These are phyloP conservation scores for Fusarium pininemorale DNA, from an alignment of 2,329 filamentous ascomycete species.

Conservation along the genomic window DNA sequence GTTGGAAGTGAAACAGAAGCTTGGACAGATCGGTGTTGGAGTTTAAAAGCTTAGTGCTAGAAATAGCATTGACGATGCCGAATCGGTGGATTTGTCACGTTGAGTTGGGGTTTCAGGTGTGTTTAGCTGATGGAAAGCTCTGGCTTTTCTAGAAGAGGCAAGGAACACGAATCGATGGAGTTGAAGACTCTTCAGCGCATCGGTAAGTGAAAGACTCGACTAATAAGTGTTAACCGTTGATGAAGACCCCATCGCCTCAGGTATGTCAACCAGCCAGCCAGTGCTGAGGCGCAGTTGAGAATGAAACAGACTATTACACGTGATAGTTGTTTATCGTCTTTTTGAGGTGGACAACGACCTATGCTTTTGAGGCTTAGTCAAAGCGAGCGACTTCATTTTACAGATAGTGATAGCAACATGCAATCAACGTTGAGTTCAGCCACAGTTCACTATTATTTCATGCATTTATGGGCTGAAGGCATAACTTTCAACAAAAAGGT, in stretches of 20 bases:
- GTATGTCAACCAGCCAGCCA: background rate
- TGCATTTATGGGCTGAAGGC: background rate
- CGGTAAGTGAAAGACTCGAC: background rate
- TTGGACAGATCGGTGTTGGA: background rate
- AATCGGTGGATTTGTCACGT: background rate
- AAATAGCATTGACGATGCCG: background rate
- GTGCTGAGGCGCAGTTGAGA: background rate
- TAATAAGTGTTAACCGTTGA: background rate
- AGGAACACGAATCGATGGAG: background rate
- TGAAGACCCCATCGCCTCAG: background rate
- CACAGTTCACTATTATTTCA: background rate
- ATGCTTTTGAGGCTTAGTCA: background rate
- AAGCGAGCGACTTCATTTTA: background rate
- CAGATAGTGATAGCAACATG: background rate
- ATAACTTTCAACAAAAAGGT: background rate
- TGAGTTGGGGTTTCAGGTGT: background rate
- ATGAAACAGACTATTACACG: background rate
- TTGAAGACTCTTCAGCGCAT: background rate
- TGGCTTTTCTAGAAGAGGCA: background rate
- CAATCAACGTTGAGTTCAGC: background rate
- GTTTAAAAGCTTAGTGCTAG: background rate
- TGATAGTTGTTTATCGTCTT: background rate
- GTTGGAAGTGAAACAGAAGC: conserved; percentile 13
- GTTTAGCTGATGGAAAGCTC: background rate
- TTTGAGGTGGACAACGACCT: background rate